Base-by-base conservation (phyloP, 2,329 filamentous ascomycete species). In the Cadophora luteo-olivacea region DNA sequence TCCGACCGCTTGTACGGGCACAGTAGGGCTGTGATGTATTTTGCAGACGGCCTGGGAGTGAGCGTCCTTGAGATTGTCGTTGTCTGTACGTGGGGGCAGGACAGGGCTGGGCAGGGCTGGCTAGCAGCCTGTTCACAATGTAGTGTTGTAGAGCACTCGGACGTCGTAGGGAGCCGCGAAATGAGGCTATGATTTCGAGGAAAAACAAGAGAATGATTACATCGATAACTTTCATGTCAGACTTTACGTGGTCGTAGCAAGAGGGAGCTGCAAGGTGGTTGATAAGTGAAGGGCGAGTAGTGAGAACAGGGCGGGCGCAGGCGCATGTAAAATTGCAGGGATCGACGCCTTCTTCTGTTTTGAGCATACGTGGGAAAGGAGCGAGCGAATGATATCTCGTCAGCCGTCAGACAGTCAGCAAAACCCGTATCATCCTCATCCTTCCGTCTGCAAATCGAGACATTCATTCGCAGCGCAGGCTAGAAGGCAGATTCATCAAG, bases 1-100 rank as follows among this genome's bases (percentile, higher is more conserved):
- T 33, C 61, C 68, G 58, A 64, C 45, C 62, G 67, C 62, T 60
- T 24, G 29, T 55, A 29, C 48, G n/a, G 67, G 63, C 38, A 51
- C n/a, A 48, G 49, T 14, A 61, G 65, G 16, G 33, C 22, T 25
- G 52, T 32, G 3, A 6, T 16, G 60, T 19, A 19, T 63, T 69
- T 68, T 64, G 61, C 7, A 54, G 54, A 41, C 54, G 57, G 29
- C 36, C 33, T 33, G n/a, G 32, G 41, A 22, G 25, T 29, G 58
- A n/a, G 33, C 54, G 55, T 25, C 55, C 8, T 41, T 11, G 12
- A 38, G 4, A 19, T 22, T 32, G 24, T 32, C 19, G 25, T 29
- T 29, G 29, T 45, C 29, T 22, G 5, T 33, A 64, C 16, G 49
- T 29, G 48, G 48, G 61, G 61, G 48, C 6, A 41, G 49, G 32